Evolutionary conservation across 108 stramenopile genomes (phyloP).

Genomic region (Nannochloropsis gaditana): DNA sequence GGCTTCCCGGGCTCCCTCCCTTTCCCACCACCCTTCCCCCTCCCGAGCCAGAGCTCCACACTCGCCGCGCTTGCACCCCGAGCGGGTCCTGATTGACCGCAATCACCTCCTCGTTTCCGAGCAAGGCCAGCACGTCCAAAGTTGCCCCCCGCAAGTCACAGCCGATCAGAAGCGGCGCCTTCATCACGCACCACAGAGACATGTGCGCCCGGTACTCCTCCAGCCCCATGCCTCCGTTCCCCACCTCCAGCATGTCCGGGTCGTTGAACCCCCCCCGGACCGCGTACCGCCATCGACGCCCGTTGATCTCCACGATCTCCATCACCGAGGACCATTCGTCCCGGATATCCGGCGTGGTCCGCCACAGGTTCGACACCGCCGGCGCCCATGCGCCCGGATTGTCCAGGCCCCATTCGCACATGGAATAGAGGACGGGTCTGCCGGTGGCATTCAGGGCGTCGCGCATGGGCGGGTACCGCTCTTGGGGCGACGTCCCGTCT

Average conservation of each 20-base stretch:
- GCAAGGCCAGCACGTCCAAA: constrained; percentile 35
- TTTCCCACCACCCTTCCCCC: neutral
- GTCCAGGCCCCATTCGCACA: constrained; percentile 60
- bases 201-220: constrained; percentile 57
- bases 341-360: constrained; percentile 56
- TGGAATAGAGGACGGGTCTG: constrained; percentile 57
- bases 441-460: constrained; percentile 59
- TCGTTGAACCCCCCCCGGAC: constrained; percentile 61
- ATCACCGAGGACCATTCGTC: constrained; percentile 49
- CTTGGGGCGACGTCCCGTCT: constrained; percentile 22
- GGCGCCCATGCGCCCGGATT: constrained; percentile 51
- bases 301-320: constrained; percentile 30
- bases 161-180: constrained; percentile 58
- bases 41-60: constrained; percentile 4
- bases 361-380: constrained; percentile 58
- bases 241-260: constrained; percentile 60
- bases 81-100: constrained; percentile 46
- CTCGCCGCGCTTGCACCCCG: neutral
- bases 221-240: constrained; percentile 49
- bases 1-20: neutral
- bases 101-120: constrained; percentile 42
- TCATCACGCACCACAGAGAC: constrained; percentile 56
- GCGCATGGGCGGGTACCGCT: constrained; percentile 48
- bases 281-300: constrained; percentile 41
- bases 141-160: constrained; percentile 53